Percentiles rank a stretch among this genome's conserved stretches.
These are phyloP conservation scores for Biscutella auriculata DNA, from an alignment of 441 rosid genomes.

Conservation along the genomic window DNA sequence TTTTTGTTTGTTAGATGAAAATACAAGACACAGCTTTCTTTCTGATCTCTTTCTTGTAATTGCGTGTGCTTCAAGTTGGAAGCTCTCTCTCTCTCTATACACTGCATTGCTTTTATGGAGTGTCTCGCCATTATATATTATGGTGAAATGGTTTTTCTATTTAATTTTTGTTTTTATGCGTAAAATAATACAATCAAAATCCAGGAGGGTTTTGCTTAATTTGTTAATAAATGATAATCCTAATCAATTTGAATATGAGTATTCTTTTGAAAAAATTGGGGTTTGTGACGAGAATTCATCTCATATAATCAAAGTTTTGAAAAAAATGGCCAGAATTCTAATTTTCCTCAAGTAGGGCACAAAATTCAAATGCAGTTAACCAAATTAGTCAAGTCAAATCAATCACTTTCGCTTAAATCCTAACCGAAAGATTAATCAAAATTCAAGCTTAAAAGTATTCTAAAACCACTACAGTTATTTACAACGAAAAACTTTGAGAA, in stretches of 20 bases:
- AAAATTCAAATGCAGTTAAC: no score
- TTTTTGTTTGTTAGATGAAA: background rate
- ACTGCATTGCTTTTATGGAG: slow-evolving; percentile 3
- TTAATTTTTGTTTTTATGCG: background rate
- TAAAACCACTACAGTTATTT: no score
- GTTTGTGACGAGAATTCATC: background rate
- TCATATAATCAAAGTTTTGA: background rate
- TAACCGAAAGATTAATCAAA: no score
- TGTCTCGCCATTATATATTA: slow-evolving; percentile 1
- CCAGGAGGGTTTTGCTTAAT: background rate
- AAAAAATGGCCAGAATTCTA: no score
- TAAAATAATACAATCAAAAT: background rate
- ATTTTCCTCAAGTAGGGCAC: no score
- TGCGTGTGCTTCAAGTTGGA: slow-evolving; percentile 11
- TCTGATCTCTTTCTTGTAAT: background rate
- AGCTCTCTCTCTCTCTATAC: background rate
- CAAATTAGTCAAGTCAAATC: no score
- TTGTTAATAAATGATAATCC: background rate
- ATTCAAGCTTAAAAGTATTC: no score
- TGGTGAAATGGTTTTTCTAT: background rate
- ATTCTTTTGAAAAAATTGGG: background rate
- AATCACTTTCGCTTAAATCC: no score
- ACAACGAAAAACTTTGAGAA: no score
- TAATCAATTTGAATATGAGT: background rate
- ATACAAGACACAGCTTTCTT: background rate